Base-by-base conservation (phyloP, 805 yeast genomes). In the Brettanomyces bruxellensis region DNA sequence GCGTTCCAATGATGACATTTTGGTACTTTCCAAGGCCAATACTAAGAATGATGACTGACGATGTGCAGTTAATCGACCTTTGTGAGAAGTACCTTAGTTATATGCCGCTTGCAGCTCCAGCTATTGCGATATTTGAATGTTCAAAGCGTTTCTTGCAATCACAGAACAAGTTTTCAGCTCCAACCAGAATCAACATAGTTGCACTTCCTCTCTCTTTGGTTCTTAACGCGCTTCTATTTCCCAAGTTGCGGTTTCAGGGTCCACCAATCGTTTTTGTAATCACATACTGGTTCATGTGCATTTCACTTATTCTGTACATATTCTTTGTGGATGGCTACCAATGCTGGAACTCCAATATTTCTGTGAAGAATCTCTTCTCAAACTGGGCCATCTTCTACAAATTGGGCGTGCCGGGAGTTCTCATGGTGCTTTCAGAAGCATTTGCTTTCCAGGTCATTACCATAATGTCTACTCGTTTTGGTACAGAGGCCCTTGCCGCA, bases 151-250 rank as follows among this genome's bases (percentile, higher is more conserved):
- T 72, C 55, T 67, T 84, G 51, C 91, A 84, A 60, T 76, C 86
- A 45, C 91, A 84, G 66, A 84, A 84, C 45, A 75, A 82, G 28
- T 84, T 83, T 62, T 83, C 81, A 56, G 86, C 88, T 1, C 82
- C 87, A 5, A 83, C 90, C 0, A 75, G 79, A 52, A 81, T 82
- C 23, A 68, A 82, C 25, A 57, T 76, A n/a, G 54, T 82, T 25
- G 81, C 86, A 52, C 83, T 87, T 3, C 89, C 90, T 4, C 58
- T 83, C 49, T 79, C 83, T 51, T 78, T 82, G 0, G 50, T 75
- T 35, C 63, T 82, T 57, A 83, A 83, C 60, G 76, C 75, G 51
- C 46, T 73, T 7, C 62, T 84, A 36, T 82, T 80, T 3, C 78
- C 85, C 79, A 65, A 72, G 55, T 52, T 86, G 11, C 87, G 86